Evolutionary conservation across 495 filamentous ascomycete species (phyloP).

Genomic region (Ascobolus immersus): DNA sequence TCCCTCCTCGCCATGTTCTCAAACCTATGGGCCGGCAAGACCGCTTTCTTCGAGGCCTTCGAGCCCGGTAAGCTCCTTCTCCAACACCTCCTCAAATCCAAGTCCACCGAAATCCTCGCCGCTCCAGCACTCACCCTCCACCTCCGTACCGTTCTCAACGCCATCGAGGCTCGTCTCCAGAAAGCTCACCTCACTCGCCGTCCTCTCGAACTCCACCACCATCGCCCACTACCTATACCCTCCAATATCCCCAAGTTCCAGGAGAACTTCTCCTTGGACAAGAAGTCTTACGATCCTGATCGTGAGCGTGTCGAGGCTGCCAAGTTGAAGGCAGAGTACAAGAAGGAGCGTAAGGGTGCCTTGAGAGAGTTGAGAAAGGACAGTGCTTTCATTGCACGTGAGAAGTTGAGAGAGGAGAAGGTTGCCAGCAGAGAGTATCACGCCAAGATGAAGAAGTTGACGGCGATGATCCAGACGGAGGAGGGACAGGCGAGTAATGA

Average conservation of each 20-base stretch:
- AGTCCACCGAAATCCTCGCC: slow-evolving; percentile 22
- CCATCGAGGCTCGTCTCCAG: slow-evolving; percentile 24
- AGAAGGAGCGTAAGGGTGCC: slow-evolving; percentile 84
- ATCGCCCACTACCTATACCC: slow-evolving; percentile 69
- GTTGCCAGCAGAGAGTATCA: slow-evolving; percentile 73
- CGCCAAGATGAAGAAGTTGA: slow-evolving; percentile 71
- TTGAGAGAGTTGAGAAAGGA: slow-evolving; percentile 87
- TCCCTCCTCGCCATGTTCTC: slow-evolving; percentile 32
- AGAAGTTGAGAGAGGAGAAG: slow-evolving; percentile 76
- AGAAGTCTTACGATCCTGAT: slow-evolving; percentile 74
- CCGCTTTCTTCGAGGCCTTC: slow-evolving; percentile 54
- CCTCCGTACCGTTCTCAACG: too few relatives aligned
- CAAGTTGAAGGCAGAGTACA: slow-evolving; percentile 68
- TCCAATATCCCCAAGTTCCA: slow-evolving; percentile 86
- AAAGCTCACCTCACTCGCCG: slow-evolving; percentile 37
- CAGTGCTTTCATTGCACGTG: slow-evolving; percentile 66
- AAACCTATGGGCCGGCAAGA: slow-evolving; percentile 34
- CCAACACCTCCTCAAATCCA: slow-evolving; percentile 10
- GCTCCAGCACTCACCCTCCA: too few relatives aligned
- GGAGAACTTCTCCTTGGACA: slow-evolving; percentile 74
- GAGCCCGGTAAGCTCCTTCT: slow-evolving; percentile 21
- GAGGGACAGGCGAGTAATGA: slow-evolving; percentile 65
- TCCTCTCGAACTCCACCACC: slow-evolving; percentile 69
- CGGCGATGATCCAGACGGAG: slow-evolving; percentile 85
- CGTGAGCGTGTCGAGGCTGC: slow-evolving; percentile 56